Base-by-base conservation (phyloP, 768 basidiomycete species). In the Chalciporus pseudorubinellus region DNA sequence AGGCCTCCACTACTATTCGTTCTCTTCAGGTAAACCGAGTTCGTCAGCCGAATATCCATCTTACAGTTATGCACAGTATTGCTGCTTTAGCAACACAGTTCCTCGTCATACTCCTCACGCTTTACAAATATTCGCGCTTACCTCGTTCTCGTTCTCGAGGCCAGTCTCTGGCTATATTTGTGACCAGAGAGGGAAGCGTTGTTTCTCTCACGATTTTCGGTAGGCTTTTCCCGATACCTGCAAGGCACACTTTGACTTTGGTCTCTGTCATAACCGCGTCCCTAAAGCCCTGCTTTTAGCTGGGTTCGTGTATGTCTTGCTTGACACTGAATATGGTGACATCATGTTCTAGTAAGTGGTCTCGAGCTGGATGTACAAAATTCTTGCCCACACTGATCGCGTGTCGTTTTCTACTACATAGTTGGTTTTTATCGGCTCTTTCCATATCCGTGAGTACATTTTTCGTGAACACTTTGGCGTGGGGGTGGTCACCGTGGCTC, bases 331-430 rank as follows among this genome's bases (percentile, higher is more conserved):
- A 34, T 46, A 49, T 13, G 28, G 51, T 14, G 51, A 46, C 28
- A 36, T 56, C 47, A 46, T 53, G 38, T 55, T 55, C 49, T 50
- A 55, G 56, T 57, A 45, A 29, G 52, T 24, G 16, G n/a, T n/a
- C n/a, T n/a, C n/a, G n/a, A n/a, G n/a, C n/a, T n/a, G n/a, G n/a
- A n/a, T n/a, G n/a, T n/a, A n/a, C n/a, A n/a, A n/a, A n/a, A n/a
- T n/a, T n/a, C n/a, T n/a, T n/a, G n/a, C n/a, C n/a, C n/a, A n/a
- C n/a, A n/a, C n/a, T n/a, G n/a, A n/a, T n/a, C n/a, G n/a, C n/a
- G n/a, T n/a, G n/a, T n/a, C 20, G 16, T 44, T 16, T 29, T 33
- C 18, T 16, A 33, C 34, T 7, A 26, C 31, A 3, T 26, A 57
- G 52, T 22, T 50, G 56, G 52, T 8, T 45, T 11, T 41, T 51